Percentiles rank a stretch among this genome's conserved stretches.
Conservation (phyloP, 495 filamentous ascomycete species). For the Neurospora sp. region DNA sequence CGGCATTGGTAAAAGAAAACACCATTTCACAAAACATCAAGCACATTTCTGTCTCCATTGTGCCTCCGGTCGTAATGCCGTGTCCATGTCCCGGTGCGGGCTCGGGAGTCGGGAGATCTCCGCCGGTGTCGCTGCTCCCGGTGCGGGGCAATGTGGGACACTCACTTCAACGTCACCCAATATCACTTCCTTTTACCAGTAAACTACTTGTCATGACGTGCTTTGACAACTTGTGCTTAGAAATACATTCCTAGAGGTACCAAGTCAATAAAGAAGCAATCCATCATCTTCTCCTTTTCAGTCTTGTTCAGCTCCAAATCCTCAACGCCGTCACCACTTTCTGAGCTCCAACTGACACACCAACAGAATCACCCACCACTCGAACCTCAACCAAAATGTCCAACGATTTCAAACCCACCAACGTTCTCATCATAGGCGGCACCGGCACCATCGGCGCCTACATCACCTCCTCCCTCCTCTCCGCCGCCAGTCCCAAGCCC, state of each 20-base stretch:
- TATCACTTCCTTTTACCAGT: neutral
- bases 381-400: constrained; percentile 9
- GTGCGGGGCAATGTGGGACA: neutral
- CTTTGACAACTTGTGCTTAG: neutral
- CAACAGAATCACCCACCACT: neutral
- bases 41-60: too few relatives aligned
- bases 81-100: neutral
- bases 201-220: neutral
- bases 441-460: constrained; percentile 58
- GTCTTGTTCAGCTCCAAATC: neutral
- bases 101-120: neutral
- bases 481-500: constrained; percentile 25
- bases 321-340: neutral
- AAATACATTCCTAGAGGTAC: neutral
- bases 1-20: too few relatives aligned
- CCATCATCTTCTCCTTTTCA: neutral
- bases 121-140: neutral
- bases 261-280: neutral
- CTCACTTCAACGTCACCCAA: neutral
- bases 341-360: neutral
- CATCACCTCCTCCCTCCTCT: constrained; percentile 50
- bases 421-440: constrained; percentile 59
- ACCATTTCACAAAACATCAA: too few relatives aligned
- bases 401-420: constrained; percentile 24
- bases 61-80: neutral